phyloP scores from a whole-genome alignment of 768 basidiomycete species.

The Suillus cothurnatus region DNA sequence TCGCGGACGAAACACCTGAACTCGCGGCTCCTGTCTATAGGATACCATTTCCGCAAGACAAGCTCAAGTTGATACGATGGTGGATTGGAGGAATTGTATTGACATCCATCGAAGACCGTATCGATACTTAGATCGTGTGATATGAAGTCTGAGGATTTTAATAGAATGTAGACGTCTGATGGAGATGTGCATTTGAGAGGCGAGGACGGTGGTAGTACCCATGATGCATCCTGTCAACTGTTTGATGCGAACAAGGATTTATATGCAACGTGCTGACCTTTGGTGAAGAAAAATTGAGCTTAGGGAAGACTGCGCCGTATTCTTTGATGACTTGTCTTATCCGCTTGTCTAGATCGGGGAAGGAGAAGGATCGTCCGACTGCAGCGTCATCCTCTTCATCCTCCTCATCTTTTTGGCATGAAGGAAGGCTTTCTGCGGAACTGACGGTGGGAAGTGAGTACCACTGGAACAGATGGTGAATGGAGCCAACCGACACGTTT shows the following conservation, averaged over 20 bases:
- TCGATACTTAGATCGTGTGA: slow-evolving; percentile 69
- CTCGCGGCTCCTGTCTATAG: slow-evolving; percentile 82
- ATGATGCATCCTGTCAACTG: slow-evolving; percentile 75
- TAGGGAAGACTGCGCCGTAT: slow-evolving; percentile 90
- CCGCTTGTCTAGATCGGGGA: slow-evolving; percentile 77
- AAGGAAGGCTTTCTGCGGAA: slow-evolving; percentile 54
- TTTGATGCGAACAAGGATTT: background rate
- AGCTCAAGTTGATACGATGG: slow-evolving; percentile 71
- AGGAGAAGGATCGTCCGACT: slow-evolving; percentile 51
- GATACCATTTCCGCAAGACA: slow-evolving; percentile 88
- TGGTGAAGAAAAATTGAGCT: slow-evolving; percentile 96
- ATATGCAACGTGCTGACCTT: slow-evolving; percentile 50
- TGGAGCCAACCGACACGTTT: slow-evolving; percentile 54
- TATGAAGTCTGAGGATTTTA: slow-evolving; percentile 93
- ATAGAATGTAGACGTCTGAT: slow-evolving; percentile 86
- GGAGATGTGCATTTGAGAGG: slow-evolving; percentile 88
- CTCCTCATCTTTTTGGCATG: slow-evolving; percentile 53
- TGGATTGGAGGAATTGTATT: slow-evolving; percentile 5
- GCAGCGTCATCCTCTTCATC: slow-evolving; percentile 39
- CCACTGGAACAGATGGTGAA: slow-evolving; percentile 36
- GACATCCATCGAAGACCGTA: slow-evolving; percentile 70
- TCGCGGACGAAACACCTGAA: slow-evolving; percentile 88
- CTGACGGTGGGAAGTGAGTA: slow-evolving; percentile 34
- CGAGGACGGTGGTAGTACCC: slow-evolving; percentile 83
- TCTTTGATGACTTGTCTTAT: slow-evolving; percentile 66